Evolutionary conservation across 805 yeast species (phyloP).

Genomic region (Zygotorulaspora danielsina): DNA sequence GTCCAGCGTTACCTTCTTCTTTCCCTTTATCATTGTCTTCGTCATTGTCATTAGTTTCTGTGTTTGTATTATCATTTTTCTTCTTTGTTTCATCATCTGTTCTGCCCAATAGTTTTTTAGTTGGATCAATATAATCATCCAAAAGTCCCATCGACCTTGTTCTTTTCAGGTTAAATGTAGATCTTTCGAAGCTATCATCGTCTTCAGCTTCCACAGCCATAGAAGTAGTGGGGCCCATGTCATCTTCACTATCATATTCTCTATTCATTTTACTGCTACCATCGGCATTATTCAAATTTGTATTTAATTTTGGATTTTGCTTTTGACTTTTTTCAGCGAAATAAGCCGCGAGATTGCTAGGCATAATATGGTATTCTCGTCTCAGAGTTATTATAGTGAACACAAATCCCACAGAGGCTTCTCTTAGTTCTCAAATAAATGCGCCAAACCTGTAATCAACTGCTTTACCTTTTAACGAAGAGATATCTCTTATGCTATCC

Average conservation of each 20-base stretch:
- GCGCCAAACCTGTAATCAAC: too few species aligned
- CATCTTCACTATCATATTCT: conserved; percentile 24
- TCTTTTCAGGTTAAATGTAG: conserved; percentile 71
- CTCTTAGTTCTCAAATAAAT: not conserved
- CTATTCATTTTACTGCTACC: conserved; percentile 4
- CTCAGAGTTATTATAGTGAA: too few species aligned
- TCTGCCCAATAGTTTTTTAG: conserved; percentile 37
- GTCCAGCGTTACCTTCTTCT: conserved; percentile 19
- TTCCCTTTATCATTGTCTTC: conserved; percentile 4
- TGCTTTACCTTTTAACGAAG: too few species aligned
- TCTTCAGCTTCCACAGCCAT: conserved; percentile 64
- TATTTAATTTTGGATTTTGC: conserved; percentile 8
- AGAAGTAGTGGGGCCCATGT: conserved; percentile 40
- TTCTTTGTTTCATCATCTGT: conserved; percentile 25
- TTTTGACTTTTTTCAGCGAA: conserved; percentile 18
- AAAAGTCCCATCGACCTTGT: conserved; percentile 79
- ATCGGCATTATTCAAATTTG: conserved; percentile 3
- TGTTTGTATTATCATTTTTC: conserved; percentile 13
- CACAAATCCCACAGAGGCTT: too few species aligned
- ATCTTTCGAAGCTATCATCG: conserved; percentile 63
- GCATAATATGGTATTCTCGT: conserved; percentile 21
- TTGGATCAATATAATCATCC: conserved; percentile 60
- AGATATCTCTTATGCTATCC: too few species aligned
- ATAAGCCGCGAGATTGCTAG: conserved; percentile 30
- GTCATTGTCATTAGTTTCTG: conserved; percentile 8